Evolutionary conservation across 1,284 basidiomycete genomes (phyloP), one percentile per base, ranked within the genome.

Genomic region (Pholiota adiposa): DNA sequence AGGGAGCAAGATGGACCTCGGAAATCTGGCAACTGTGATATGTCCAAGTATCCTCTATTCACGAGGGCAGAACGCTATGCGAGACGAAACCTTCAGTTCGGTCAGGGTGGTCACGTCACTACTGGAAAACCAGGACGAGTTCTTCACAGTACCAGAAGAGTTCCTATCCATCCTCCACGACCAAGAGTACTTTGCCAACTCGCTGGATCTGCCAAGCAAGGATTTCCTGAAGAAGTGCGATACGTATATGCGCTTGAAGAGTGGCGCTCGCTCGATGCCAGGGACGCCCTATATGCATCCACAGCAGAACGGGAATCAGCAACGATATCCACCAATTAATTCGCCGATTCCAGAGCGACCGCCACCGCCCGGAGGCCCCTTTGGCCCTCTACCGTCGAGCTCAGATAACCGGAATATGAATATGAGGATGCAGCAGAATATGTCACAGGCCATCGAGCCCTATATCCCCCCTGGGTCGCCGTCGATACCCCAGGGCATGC

Each of bases 1-100:
- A 0, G 97, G 97, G 38, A 96, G 93, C 79, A 97, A 97, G 79
- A 99, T 99, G 97, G 97, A 99, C 75, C 80, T 98, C 52, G 85
- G 86, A 34, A 99, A 99, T 73, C 82, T 99, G 64, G 96, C 97
- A n/a, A 98, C 95, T 12, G 97, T 99, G 72, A 96, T 99, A 66
- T 93, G 93, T 68, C 97, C 97, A 6, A 98, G 94, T 69, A 97
- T 99, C 66, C 85, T 99, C 56, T 89, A 90, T 66, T 90, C 95
- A 33, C 88, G 94, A 63, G 90, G 91, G 36, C 85, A 88, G 62
- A 94, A 98, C 71, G 90, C 94, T 2, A 88, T 93, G 48, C 88
- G 92, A 62, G 95, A 98, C 75, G 97, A 98, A 74, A 96, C 93
- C 65, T 97, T 98, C 70, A 87, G 93, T 56, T 93, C 92, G 23